Conservation (phyloP, 2,329 filamentous ascomycete species). For the Calonectria naviculata region DNA sequence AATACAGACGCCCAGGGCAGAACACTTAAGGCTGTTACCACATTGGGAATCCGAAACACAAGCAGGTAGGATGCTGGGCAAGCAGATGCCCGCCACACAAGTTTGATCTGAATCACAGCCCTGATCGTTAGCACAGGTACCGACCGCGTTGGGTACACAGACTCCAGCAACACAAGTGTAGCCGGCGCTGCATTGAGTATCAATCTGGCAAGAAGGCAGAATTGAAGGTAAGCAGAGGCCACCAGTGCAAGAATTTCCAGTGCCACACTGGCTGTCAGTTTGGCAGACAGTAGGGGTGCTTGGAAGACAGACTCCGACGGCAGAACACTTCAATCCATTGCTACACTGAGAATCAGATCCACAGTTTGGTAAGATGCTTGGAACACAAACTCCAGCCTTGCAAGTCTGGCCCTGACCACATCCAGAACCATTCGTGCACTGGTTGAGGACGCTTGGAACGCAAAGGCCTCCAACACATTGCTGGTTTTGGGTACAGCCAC, state of each 20-base stretch:
- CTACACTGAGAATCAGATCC: not conserved
- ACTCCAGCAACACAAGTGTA: conserved; percentile 1
- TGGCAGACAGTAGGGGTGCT: not conserved
- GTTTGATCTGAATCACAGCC: not conserved
- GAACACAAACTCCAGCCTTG: conserved; percentile 8
- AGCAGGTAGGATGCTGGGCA: not conserved
- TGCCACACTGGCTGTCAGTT: not conserved
- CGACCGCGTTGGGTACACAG: not conserved
- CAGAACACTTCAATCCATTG: not conserved
- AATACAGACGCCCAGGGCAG: not conserved
- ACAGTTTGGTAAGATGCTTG: not conserved
- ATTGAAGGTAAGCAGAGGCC: not conserved
- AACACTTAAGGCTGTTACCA: not conserved
- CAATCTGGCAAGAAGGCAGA: not conserved
- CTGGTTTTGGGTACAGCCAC: not conserved
- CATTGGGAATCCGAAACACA: conserved; percentile 2
- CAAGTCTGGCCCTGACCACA: not conserved
- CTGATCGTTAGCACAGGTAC: not conserved
- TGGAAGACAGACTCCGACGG: conserved; percentile 5
- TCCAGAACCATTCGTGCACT: not conserved
- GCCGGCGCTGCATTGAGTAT: not conserved
- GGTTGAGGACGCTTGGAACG: not conserved
- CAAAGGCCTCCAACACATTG: conserved; percentile 4
- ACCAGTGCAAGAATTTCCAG: not conserved
- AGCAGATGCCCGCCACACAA: not conserved